Evolutionary conservation across 768 basidiomycete species (phyloP), one percentile per base, ranked within the genome.

Genomic region (Sarcomyxa edulis): DNA sequence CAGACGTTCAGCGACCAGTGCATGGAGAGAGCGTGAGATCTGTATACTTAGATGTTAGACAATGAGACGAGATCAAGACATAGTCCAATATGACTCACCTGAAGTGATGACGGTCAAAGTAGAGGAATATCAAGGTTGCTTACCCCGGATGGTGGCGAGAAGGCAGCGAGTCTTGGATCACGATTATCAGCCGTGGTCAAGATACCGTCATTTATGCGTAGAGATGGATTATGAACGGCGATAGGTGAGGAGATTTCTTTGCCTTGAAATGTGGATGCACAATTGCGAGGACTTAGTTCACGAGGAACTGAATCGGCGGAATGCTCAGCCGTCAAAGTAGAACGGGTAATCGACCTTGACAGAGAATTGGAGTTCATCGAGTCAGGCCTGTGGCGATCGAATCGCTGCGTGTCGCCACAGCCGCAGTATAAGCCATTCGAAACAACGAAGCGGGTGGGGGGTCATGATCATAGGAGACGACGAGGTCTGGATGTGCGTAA

Each of bases 401-500:
- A 42, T 78, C 73, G 41, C 69, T 76, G 15, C 68, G 67, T 22
- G 53, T 42, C 15, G 74, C 52, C 35, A 53, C 51, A 29, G 61
- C 51, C 33, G 47, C 45, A 19, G 47, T 42, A 40, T 58, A 54
- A 38, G 49, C 42, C 35, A 62, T 39, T 9, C 56, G 55, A 23
- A 52, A 46, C 27, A 59, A 51, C 25, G 60, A 53, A n/a, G 48
- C 48, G 32, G 53, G 45, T 19, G 52, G 49, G 39, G 49, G 48
- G 33, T 63, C 62, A 31, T 64, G 48, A 39, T 66, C 54, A 34
- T 62, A 56, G 25, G 61, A 60, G 19, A 61, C 55, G 22, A 72
- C 73, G 31, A 84, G 62, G 45, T 87, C 81, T 6, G 86, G 85
- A 49, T 89, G 87, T 37, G 87, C 87, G 54, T 87, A 90, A 19